phyloP scores from a whole-genome alignment of 345 rosid genomes.

The Syzygium jambos region DNA sequence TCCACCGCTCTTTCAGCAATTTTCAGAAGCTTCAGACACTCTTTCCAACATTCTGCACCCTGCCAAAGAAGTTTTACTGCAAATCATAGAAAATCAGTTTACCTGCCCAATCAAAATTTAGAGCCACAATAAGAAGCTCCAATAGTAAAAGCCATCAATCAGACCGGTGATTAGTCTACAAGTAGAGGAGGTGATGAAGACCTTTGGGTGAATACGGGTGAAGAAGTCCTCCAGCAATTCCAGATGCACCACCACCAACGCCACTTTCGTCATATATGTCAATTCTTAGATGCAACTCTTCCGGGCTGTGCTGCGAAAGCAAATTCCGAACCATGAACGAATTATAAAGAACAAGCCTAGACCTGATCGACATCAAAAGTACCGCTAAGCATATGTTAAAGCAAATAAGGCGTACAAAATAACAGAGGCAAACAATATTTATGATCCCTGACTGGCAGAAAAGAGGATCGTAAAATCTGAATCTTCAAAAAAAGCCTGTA shows the following conservation, averaged over 20 bases:
- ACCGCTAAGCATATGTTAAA: background rate
- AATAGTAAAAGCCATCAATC: background rate
- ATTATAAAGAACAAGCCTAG: background rate
- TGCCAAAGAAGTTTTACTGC: constrained; percentile 83
- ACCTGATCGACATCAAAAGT: background rate
- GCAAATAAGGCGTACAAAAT: background rate
- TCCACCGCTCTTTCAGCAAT: constrained; percentile 48
- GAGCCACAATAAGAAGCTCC: background rate
- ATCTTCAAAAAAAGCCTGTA: background rate
- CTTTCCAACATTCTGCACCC: constrained; percentile 84
- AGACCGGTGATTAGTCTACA: background rate
- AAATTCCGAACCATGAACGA: background rate
- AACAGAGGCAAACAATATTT: background rate
- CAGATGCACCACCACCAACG: constrained; percentile 92
- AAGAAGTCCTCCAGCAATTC: constrained; percentile 89
- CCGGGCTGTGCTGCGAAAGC: constrained; percentile 42
- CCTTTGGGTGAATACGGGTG: constrained; percentile 97
- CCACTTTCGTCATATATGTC: constrained; percentile 90
- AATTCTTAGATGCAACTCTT: constrained; percentile 33
- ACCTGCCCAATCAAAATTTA: background rate
- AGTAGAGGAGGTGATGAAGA: constrained; percentile 6
- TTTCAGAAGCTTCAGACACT: constrained; percentile 56
- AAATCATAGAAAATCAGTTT: background rate
- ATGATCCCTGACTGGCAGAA: background rate
- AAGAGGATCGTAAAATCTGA: background rate